Conservation (phyloP, 169 alveolate species). For the Perkinsus chesapeaki region DNA sequence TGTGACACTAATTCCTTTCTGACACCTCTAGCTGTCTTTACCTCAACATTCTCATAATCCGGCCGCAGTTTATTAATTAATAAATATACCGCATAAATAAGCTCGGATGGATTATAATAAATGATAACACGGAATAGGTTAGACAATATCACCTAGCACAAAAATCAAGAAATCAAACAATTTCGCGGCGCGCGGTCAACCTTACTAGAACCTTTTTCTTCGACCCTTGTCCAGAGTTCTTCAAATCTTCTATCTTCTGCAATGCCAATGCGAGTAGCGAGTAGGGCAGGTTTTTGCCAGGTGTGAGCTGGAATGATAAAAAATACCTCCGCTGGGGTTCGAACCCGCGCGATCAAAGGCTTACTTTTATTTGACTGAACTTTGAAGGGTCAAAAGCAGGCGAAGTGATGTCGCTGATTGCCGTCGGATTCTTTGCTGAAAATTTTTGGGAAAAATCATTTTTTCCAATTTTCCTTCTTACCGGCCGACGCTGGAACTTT, state of each 20-base stretch:
- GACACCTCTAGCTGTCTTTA: background rate
- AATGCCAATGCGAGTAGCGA: constrained; percentile 55
- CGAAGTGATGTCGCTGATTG: constrained; percentile 46
- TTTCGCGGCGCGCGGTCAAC: background rate
- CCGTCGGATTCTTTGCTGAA: background rate
- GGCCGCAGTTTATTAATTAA: constrained; percentile 43
- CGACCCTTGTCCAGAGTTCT: constrained; percentile 76
- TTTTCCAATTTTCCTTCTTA: too few relatives aligned
- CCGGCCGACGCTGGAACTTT: background rate
- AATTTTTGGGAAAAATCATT: too few relatives aligned
- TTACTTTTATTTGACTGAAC: constrained; percentile 41
- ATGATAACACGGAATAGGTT: constrained; percentile 60
- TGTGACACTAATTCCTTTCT: too few relatives aligned
- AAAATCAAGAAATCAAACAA: background rate
- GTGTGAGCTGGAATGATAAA: background rate
- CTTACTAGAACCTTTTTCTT: constrained; percentile 57
- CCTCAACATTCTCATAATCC: background rate
- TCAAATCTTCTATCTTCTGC: constrained; percentile 61
- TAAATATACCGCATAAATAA: constrained; percentile 62
- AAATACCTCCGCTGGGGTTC: constrained; percentile 32
- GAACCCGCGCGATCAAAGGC: constrained; percentile 28
- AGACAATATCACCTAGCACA: background rate
- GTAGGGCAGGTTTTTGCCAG: constrained; percentile 22
- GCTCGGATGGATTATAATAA: constrained; percentile 63
- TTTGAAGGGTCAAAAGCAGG: constrained; percentile 58